Evolutionary conservation across 768 basidiomycete species (phyloP).

Genomic region (Crepidotus variabilis): DNA sequence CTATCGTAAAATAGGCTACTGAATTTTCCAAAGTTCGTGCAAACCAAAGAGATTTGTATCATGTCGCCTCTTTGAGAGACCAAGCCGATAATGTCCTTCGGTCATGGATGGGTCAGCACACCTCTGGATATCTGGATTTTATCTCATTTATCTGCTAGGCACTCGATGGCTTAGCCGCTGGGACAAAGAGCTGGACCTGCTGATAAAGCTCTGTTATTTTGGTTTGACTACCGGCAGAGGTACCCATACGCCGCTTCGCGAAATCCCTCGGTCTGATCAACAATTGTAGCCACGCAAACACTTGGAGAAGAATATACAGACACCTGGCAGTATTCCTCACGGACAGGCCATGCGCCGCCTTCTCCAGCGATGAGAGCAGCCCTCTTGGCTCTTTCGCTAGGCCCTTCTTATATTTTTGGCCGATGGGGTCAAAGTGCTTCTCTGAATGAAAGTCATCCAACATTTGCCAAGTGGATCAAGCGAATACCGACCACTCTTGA

Average conservation of each 20-base stretch:
- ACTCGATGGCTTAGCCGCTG: conserved; percentile 77
- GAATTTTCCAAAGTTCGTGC: conserved; percentile 59
- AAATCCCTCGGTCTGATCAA: neutral
- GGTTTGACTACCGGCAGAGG: conserved; percentile 74
- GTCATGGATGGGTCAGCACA: conserved; percentile 66
- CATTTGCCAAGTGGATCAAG: conserved; percentile 29
- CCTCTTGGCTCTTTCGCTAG: conserved; percentile 60
- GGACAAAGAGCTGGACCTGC: conserved; percentile 76
- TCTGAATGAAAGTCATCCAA: conserved; percentile 32
- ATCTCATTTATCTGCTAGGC: conserved; percentile 38
- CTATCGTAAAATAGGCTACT: conserved; percentile 2
- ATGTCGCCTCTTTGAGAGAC: conserved; percentile 70
- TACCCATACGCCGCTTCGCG: conserved; percentile 23
- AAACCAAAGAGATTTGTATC: conserved; percentile 79
- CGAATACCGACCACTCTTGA: conserved; percentile 50
- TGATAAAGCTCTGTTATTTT: conserved; percentile 67
- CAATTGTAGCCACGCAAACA: conserved; percentile 63
- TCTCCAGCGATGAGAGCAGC: conserved; percentile 41
- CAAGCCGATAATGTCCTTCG: conserved; percentile 73
- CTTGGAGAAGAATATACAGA: conserved; percentile 92
- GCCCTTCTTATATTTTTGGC: conserved; percentile 62
- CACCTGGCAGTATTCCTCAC: conserved; percentile 66
- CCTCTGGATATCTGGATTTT: conserved; percentile 2
- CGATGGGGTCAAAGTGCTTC: conserved; percentile 39
- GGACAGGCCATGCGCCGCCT: conserved; percentile 35